These are phyloP conservation scores for Theobroma grandiflorum DNA, from an alignment of 441 rosid genomes.

Conservation along the genomic window DNA sequence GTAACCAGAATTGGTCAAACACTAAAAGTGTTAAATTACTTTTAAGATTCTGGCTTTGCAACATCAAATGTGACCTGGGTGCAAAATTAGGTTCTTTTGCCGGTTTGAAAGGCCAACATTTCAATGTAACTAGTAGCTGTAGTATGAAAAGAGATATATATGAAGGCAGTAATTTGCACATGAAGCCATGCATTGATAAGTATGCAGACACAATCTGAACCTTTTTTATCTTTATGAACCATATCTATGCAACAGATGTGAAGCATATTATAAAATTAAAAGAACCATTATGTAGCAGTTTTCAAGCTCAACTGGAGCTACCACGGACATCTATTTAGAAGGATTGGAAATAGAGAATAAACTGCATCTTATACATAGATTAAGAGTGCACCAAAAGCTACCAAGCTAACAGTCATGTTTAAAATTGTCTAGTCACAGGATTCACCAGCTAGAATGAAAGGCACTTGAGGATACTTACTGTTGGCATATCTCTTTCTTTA, in stretches of 20 bases:
- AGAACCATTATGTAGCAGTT: conserved; percentile 6
- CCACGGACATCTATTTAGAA: conserved; percentile 4
- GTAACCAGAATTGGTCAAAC: not conserved
- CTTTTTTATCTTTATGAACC: not conserved
- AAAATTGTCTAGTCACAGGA: not conserved
- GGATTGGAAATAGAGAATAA: not conserved
- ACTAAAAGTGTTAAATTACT: not conserved
- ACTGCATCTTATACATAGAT: not conserved
- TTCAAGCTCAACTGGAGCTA: not conserved
- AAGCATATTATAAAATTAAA: not conserved
- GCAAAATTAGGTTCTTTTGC: conserved; percentile 2
- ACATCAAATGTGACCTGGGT: conserved; percentile 13
- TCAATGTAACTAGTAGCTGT: not conserved
- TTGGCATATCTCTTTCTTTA: conserved; percentile 77
- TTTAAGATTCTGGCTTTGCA: not conserved
- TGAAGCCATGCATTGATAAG: not conserved
- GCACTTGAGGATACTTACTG: conserved; percentile 54
- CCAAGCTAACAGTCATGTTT: not conserved
- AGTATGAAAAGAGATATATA: not conserved
- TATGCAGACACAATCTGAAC: not conserved
- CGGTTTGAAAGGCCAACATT: not conserved
- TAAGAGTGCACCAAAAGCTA: not conserved
- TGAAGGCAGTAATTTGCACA: not conserved
- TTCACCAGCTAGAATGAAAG: conserved; percentile 23
- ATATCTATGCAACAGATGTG: not conserved